These are phyloP conservation scores for Pseudogymnoascus verrucosus DNA, from an alignment of 2,329 filamentous ascomycete species.

Conservation along the genomic window DNA sequence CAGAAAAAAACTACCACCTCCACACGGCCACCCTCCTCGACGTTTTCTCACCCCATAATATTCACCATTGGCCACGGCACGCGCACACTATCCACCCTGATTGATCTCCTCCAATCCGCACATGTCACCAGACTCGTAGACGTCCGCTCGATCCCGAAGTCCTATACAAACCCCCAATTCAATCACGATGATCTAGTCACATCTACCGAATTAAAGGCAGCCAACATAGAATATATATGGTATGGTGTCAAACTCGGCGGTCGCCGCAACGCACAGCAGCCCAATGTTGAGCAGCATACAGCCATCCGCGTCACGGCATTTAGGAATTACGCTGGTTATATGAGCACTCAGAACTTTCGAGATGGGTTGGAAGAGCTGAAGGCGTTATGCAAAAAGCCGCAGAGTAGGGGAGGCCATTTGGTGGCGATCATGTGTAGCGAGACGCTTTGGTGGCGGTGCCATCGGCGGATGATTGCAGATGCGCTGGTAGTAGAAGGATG, in stretches of 20 bases:
- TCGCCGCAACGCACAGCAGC: slow-evolving; percentile 11
- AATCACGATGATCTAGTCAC: slow-evolving; percentile 10
- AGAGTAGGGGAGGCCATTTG: not conserved
- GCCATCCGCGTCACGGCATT: slow-evolving; percentile 13
- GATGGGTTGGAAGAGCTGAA: slow-evolving; percentile 10
- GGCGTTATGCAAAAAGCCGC: not conserved
- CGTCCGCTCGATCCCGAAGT: slow-evolving; percentile 12
- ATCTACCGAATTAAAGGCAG: slow-evolving; percentile 10
- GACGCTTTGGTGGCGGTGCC: slow-evolving; percentile 14
- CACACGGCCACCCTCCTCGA: not conserved
- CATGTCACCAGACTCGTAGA: slow-evolving; percentile 13
- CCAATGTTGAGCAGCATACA: slow-evolving; percentile 9
- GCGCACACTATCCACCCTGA: slow-evolving; percentile 10
- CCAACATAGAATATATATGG: slow-evolving; percentile 10
- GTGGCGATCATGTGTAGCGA: slow-evolving; percentile 14
- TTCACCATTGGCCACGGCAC: slow-evolving; percentile 13
- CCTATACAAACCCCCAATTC: slow-evolving; percentile 13
- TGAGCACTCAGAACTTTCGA: slow-evolving; percentile 9
- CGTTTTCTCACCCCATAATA: slow-evolving; percentile 11
- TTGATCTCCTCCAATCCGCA: slow-evolving; percentile 12
- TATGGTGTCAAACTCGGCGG: not conserved
- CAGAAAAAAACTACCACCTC: not conserved
- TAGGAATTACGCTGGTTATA: slow-evolving; percentile 14
- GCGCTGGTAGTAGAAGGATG: slow-evolving; percentile 10
- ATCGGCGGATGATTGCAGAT: slow-evolving; percentile 15